These are phyloP conservation scores for Cystoderma amianthinum DNA, from an alignment of 768 basidiomycete genomes.

Conservation along the genomic window DNA sequence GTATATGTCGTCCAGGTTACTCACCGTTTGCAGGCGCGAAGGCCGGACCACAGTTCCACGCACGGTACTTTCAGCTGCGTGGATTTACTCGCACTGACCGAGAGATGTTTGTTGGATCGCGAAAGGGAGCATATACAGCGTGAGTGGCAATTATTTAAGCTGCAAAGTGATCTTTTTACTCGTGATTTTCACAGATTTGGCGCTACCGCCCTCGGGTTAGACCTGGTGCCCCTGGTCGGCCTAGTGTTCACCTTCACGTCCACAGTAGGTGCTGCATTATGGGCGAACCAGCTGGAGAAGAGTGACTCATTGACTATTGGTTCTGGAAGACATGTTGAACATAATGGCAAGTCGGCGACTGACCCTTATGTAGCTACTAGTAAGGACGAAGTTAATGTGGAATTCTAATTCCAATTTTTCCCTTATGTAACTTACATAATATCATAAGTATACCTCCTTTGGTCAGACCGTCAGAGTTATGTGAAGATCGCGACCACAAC, in stretches of 20 bases:
- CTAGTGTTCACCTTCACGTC: slow-evolving; percentile 57
- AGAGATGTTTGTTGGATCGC: slow-evolving; percentile 36
- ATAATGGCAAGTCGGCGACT: too few species aligned
- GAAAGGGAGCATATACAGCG: slow-evolving; percentile 59
- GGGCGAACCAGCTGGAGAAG: slow-evolving; percentile 63
- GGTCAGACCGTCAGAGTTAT: too few species aligned
- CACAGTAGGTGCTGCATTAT: slow-evolving; percentile 65
- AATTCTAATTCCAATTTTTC: too few species aligned
- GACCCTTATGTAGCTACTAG: too few species aligned
- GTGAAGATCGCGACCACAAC: too few species aligned
- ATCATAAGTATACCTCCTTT: too few species aligned
- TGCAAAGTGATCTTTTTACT: too few species aligned
- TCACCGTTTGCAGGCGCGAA: slow-evolving; percentile 22
- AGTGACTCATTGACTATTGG: not conserved
- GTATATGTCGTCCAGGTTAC: not conserved
- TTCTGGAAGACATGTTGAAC: too few species aligned
- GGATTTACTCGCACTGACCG: slow-evolving; percentile 36
- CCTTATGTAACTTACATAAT: too few species aligned
- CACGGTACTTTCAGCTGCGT: slow-evolving; percentile 68
- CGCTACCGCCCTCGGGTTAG: slow-evolving; percentile 47
- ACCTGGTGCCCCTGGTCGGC: slow-evolving; percentile 53
- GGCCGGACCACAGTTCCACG: slow-evolving; percentile 51
- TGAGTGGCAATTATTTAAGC: too few species aligned
- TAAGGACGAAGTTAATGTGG: too few species aligned
- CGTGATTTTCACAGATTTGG: too few species aligned